phyloP scores from a whole-genome alignment of 2,329 filamentous ascomycete species.

The Beauveria pseudobassiana region DNA sequence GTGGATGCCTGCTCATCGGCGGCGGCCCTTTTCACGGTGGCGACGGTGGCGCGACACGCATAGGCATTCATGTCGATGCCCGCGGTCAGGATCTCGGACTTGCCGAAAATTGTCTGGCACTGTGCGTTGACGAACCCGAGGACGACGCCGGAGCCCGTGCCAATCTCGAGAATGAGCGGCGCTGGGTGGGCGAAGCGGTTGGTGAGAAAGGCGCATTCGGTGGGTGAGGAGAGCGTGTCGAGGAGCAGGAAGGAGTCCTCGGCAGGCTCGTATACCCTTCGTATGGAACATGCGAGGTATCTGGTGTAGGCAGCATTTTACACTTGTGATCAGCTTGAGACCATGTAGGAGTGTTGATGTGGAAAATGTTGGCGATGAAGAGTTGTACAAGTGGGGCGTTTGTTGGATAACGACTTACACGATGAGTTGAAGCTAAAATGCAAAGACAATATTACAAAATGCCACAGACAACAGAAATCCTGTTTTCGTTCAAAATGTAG shows the following conservation, averaged over 20 bases:
- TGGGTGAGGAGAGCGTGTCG: constrained; percentile 71
- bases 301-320: constrained; percentile 83
- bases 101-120: constrained; percentile 63
- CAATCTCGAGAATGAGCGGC: constrained; percentile 74
- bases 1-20: constrained; percentile 18
- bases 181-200: constrained; percentile 47
- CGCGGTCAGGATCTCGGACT: constrained; percentile 59
- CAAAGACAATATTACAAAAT: neutral
- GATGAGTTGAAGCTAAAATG: neutral
- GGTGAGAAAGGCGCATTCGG: constrained; percentile 63
- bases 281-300: constrained; percentile 85
- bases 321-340: neutral
- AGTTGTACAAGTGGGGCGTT: constrained; percentile 4
- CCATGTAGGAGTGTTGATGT: constrained; percentile 11
- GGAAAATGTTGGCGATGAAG: constrained; percentile 4
- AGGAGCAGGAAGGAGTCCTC: constrained; percentile 94
- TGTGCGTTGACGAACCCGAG: constrained; percentile 80
- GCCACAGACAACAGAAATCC: too few species aligned
- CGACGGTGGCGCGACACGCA: constrained; percentile 67
- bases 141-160: constrained; percentile 90
- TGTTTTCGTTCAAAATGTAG: too few species aligned
- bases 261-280: constrained; percentile 87
- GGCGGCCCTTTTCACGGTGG: constrained; percentile 54
- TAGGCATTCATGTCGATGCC: constrained; percentile 80
- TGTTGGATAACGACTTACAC: neutral